Base-by-base conservation (phyloP, 169 alveolate genomes). In the Babesia ovis region DNA sequence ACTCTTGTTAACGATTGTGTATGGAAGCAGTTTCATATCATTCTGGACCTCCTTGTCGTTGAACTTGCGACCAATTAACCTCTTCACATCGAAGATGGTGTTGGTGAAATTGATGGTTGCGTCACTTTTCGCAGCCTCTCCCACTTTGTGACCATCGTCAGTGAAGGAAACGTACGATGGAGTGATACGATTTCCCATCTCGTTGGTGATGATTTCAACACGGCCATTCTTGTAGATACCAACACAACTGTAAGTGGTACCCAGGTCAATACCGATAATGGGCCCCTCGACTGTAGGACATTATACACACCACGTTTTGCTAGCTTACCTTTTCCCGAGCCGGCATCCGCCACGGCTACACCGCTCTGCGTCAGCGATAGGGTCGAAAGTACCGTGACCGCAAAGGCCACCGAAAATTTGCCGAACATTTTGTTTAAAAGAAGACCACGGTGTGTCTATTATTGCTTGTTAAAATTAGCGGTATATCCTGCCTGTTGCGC, bases 121-220 rank as follows among this genome's bases (percentile, higher is more conserved):
- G 85, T 97, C 96, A 79, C 95, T 95, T 89, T 98, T 98, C 3
- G 99, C 99, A 55, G 98, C 96, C 68, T 96, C 99, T 18, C 99
- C 99, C 39, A 96, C 94, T 32, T 95, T 86, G 56, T 98, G 85
- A 50, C 94, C 98, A 51, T 94, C 99, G 32, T 94, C 99, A 39
- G 97, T 95, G 88, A 95, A 97, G 23, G 99, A 98, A 11, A 97
- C 99, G 70, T 96, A 97, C 35, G 99, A 95, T 23, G 99, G 99
- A 27, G 99, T 97, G 84, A 97, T 96, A 72, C 99, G 94, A 91
- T 96, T 95, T 27, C 98, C 97, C 70, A 77, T 60, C 31, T 87
- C 93, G 57, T 90, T 90, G 53, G 99, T 97, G 85, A 97, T 95
- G 82, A 98, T 97, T 85, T 97, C 99, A 2, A 97, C 99, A 67